phyloP scores from a whole-genome alignment of 345 rosid genomes.

The Leavenworthia alabamica region DNA sequence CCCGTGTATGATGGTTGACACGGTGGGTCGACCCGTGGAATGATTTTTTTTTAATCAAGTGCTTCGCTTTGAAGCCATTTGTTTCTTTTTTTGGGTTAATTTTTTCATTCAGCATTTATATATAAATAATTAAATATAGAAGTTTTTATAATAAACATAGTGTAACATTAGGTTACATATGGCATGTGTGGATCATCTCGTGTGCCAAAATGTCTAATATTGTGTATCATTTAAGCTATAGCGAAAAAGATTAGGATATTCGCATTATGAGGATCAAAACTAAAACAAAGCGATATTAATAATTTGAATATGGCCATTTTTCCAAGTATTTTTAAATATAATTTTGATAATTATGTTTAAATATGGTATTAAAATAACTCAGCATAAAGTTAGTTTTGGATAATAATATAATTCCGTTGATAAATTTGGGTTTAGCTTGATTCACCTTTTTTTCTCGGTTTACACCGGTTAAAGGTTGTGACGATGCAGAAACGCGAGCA shows the following conservation, averaged over 20 bases:
- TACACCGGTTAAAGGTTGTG: not conserved
- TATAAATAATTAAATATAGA: not conserved
- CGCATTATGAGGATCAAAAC: too few relatives aligned
- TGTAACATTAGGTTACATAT: not conserved
- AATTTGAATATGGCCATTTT: too few relatives aligned
- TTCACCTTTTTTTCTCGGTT: not conserved
- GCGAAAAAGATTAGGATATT: too few relatives aligned
- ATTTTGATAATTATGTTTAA: not conserved
- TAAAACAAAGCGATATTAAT: too few relatives aligned
- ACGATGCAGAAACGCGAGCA: not conserved
- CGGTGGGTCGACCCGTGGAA: conserved; percentile 69
- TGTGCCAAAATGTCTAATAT: too few relatives aligned
- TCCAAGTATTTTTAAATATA: too few relatives aligned
- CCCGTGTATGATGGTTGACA: conserved; percentile 97
- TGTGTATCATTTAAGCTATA: too few relatives aligned
- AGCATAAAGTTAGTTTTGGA: not conserved
- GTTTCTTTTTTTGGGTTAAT: not conserved
- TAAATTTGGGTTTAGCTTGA: not conserved
- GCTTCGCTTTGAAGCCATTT: conserved; percentile 20
- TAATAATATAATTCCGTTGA: not conserved
- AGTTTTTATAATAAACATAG: not conserved
- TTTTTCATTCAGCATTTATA: not conserved
- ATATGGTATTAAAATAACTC: not conserved
- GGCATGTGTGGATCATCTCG: too few relatives aligned
- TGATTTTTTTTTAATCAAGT: conserved; percentile 4